These are phyloP conservation scores for Quercus alba DNA, from an alignment of 306 rosid species.

Conservation along the genomic window DNA sequence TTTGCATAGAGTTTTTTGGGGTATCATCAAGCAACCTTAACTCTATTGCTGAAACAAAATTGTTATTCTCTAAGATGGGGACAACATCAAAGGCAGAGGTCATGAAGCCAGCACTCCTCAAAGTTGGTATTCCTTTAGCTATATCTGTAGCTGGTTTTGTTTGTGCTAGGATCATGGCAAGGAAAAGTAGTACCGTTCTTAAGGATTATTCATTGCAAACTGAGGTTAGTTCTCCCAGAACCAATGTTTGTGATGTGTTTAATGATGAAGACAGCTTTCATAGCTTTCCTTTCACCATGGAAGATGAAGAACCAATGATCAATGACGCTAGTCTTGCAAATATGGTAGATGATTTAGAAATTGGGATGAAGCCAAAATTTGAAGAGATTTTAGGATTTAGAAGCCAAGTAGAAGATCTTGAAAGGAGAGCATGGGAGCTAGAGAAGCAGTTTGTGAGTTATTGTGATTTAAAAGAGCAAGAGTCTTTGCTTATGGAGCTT, in stretches of 20 bases:
- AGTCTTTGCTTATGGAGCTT: constrained; percentile 40
- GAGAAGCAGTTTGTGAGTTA: constrained; percentile 42
- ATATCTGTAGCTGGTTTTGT: constrained; percentile 57
- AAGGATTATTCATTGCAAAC: constrained; percentile 17
- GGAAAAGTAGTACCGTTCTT: constrained; percentile 17
- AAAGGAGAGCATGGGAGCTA: constrained; percentile 47
- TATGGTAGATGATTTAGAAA: constrained; percentile 8
- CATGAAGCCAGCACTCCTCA: constrained; percentile 44
- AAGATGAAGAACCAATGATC: constrained; percentile 16
- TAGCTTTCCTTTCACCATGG: constrained; percentile 10
- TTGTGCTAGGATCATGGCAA: constrained; percentile 52
- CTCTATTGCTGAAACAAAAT: constrained; percentile 1
- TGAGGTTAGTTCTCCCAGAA: constrained; percentile 8
- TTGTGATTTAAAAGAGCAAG: constrained; percentile 58
- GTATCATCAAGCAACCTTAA: background rate
- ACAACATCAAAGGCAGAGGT: constrained; percentile 34
- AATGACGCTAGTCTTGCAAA: background rate
- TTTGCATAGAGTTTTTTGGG: background rate
- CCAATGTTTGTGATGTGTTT: constrained; percentile 17
- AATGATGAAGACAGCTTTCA: constrained; percentile 29
- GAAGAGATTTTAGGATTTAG: constrained; percentile 42
- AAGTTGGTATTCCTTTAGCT: constrained; percentile 70
- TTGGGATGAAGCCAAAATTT: constrained; percentile 5
- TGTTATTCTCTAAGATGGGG: constrained; percentile 34
- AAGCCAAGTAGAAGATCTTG: constrained; percentile 44